phyloP scores from a whole-genome alignment of 306 rosid genomes.

The Vachellia collinsii region DNA sequence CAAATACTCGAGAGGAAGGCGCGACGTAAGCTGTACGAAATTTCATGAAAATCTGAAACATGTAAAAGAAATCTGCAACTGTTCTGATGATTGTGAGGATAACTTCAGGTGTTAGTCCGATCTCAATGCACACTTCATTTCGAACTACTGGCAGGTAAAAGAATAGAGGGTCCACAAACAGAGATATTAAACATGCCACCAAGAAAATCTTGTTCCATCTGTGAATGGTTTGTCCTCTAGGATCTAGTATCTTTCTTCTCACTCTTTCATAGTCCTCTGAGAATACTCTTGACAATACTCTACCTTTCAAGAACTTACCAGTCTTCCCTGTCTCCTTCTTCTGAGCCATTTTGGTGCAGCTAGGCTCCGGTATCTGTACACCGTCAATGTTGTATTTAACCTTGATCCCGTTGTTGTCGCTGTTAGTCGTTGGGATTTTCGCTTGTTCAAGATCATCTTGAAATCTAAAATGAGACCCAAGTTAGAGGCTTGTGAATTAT shows the following conservation, averaged over 20 bases:
- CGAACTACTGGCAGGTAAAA: slow-evolving; percentile 49
- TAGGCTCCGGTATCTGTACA: slow-evolving; percentile 44
- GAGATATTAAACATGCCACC: slow-evolving; percentile 49
- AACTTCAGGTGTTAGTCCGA: slow-evolving; percentile 44
- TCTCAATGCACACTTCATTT: slow-evolving; percentile 51
- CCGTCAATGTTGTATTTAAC: slow-evolving; percentile 58
- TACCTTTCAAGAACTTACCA: slow-evolving; percentile 43
- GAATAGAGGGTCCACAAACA: slow-evolving; percentile 63
- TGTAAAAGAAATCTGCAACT: slow-evolving; percentile 47
- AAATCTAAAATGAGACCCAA: slow-evolving; percentile 39
- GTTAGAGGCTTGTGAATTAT: slow-evolving; percentile 16
- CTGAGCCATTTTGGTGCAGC: slow-evolving; percentile 40
- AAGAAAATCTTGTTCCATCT: slow-evolving; percentile 61
- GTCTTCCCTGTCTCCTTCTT: slow-evolving; percentile 43
- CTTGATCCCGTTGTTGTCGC: slow-evolving; percentile 34
- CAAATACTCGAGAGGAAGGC: slow-evolving; percentile 63
- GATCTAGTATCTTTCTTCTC: slow-evolving; percentile 50
- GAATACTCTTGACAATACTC: slow-evolving; percentile 57
- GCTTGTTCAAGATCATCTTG: slow-evolving; percentile 50
- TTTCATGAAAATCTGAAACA: slow-evolving; percentile 49
- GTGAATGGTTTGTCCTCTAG: slow-evolving; percentile 49
- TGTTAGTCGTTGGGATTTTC: slow-evolving; percentile 21
- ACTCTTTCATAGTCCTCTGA: slow-evolving; percentile 60
- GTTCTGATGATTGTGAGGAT: slow-evolving; percentile 53
- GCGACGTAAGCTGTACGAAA: slow-evolving; percentile 63